Evolutionary conservation across 352 stramenopile genomes (phyloP).

Genomic region (Paralagenidium karlingii): DNA sequence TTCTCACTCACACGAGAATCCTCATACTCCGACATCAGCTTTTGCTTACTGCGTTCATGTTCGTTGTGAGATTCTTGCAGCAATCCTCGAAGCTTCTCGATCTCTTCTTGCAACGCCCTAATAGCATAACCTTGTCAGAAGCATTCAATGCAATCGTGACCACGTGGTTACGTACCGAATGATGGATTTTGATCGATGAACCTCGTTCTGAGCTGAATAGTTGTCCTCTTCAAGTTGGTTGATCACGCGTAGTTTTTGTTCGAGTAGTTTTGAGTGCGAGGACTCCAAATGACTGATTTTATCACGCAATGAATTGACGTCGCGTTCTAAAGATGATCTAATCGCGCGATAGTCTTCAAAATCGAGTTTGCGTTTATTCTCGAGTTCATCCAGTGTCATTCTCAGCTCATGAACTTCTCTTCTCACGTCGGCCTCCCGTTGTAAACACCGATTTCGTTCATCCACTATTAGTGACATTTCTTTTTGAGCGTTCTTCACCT

Average conservation of each 20-base stretch:
- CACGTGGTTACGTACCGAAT: conserved; percentile 13
- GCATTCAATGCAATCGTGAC: not conserved
- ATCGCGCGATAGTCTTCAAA: conserved; percentile 55
- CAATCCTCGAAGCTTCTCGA: conserved; percentile 36
- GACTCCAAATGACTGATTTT: conserved; percentile 35
- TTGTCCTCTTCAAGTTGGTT: conserved; percentile 46
- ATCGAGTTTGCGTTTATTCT: conserved; percentile 41
- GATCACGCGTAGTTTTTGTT: conserved; percentile 43
- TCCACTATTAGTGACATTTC: no score
- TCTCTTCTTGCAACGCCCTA: conserved; percentile 36
- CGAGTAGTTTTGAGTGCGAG: conserved; percentile 20
- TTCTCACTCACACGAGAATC: conserved; percentile 11
- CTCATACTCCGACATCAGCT: conserved; percentile 20
- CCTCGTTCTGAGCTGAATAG: conserved; percentile 38
- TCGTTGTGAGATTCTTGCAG: conserved; percentile 30
- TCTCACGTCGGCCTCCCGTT: conserved; percentile 49
- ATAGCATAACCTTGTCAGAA: not conserved
- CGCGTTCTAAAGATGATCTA: conserved; percentile 34
- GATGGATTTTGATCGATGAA: conserved; percentile 25
- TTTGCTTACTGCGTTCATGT: conserved; percentile 22
- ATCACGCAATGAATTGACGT: conserved; percentile 30
- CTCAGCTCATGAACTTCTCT: conserved; percentile 39
- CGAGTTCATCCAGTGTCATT: conserved; percentile 57
- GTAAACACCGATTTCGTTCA: conserved; percentile 33
- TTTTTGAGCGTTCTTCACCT: not conserved